These are phyloP conservation scores for Anthoceros angustus DNA, from an alignment of 225 moss, liverwort and hornwort species.

Conservation along the genomic window DNA sequence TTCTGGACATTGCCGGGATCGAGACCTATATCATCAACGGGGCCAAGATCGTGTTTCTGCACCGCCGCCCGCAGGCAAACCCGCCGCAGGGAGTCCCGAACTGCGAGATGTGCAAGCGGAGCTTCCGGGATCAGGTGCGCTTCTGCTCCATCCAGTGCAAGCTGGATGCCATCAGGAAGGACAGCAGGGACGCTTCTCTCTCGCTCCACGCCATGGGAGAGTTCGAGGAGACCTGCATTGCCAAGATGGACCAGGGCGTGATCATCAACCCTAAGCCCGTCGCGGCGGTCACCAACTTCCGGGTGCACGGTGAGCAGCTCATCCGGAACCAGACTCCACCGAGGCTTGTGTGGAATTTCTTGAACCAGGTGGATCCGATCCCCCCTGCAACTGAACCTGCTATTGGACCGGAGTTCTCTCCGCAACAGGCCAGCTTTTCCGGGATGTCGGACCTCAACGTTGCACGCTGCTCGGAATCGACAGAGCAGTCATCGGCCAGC, in stretches of 20 bases:
- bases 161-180: conserved; percentile 2
- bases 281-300: neutral
- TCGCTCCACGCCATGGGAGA: neutral
- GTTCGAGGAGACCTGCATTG: too few relatives aligned
- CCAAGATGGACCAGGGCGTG: too few relatives aligned
- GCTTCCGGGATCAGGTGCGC: conserved; percentile 8
- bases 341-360: neutral
- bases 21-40: conserved; percentile 9
- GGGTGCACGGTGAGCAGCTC: neutral
- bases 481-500: too few relatives aligned
- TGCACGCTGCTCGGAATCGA: too few relatives aligned
- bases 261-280: too few relatives aligned
- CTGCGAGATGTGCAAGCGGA: conserved; percentile 6
- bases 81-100: conserved; percentile 3
- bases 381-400: too few relatives aligned
- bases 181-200: neutral
- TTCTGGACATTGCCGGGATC: conserved; percentile 6
- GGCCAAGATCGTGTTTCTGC: conserved; percentile 11
- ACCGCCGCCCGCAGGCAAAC: conserved; percentile 8
- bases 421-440: too few relatives aligned
- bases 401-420: too few relatives aligned
- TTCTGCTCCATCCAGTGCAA: conserved; percentile 10
- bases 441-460: too few relatives aligned
- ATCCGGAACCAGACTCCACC: neutral
- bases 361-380: too few relatives aligned